Evolutionary conservation across 176 grass and related monocot genomes (phyloP).

Genomic region (Themeda triandra): DNA sequence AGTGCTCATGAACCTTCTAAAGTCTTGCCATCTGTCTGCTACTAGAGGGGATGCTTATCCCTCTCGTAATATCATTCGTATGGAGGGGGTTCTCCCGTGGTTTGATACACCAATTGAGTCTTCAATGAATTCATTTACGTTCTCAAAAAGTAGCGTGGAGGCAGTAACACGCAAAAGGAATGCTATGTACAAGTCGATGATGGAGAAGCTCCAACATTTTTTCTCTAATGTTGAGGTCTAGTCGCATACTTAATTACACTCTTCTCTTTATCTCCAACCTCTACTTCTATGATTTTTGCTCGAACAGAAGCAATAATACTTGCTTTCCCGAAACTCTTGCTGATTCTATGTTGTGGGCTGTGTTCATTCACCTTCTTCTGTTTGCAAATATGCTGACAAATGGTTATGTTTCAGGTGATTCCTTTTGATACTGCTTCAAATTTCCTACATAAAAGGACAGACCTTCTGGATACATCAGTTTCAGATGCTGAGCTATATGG

Average conservation of each 20-base stretch:
- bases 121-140: conserved; percentile 66
- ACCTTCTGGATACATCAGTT: conserved; percentile 22
- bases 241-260: conserved; percentile 44
- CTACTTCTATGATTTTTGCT: not conserved
- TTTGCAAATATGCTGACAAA: conserved; percentile 21
- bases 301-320: conserved; percentile 3
- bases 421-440: conserved; percentile 35
- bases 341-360: not conserved
- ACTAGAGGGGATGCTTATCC: conserved; percentile 39
- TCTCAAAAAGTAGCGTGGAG: conserved; percentile 68
- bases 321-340: not conserved
- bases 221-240: conserved; percentile 54
- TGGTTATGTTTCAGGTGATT: conserved; percentile 49
- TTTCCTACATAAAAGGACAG: conserved; percentile 32
- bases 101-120: conserved; percentile 46
- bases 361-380: not conserved
- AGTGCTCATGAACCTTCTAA: conserved; percentile 93
- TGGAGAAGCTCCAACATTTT: conserved; percentile 57
- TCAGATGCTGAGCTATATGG: conserved; percentile 40
- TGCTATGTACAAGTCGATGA: conserved; percentile 72
- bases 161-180: conserved; percentile 57
- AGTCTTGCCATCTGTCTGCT: conserved; percentile 58
- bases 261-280: conserved; percentile 22
- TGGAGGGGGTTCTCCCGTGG: conserved; percentile 79
- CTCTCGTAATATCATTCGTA: conserved; percentile 34